Percentiles rank a stretch among this genome's conserved stretches.
Conservation (phyloP, 768 basidiomycete genomes). For the Suillus fuscotomentosus region DNA sequence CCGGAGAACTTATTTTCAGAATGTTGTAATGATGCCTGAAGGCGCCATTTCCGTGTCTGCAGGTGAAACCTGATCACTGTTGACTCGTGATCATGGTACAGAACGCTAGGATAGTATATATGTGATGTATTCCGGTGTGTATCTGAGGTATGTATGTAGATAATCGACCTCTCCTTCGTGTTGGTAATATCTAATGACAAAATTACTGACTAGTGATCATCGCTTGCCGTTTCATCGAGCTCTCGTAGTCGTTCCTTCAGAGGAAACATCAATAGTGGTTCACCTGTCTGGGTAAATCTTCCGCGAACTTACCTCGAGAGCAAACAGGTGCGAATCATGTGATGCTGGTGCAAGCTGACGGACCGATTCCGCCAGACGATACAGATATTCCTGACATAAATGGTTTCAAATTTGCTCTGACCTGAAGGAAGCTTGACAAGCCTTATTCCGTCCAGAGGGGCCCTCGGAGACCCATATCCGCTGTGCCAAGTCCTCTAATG, state of each 20-base stretch:
- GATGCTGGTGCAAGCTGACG: slow-evolving; percentile 73
- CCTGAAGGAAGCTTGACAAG: neutral
- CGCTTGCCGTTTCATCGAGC: neutral
- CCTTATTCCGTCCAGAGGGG: slow-evolving; percentile 91
- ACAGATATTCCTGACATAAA: slow-evolving; percentile 75
- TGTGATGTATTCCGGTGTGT: neutral
- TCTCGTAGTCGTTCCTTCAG: neutral
- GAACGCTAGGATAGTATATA: neutral
- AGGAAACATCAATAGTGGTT: neutral
- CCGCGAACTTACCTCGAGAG: slow-evolving; percentile 59
- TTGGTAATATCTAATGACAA: too few relatives aligned
- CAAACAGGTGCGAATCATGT: slow-evolving; percentile 71
- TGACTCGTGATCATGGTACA: neutral
- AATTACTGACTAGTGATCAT: neutral
- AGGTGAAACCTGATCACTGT: neutral
- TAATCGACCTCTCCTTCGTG: neutral
- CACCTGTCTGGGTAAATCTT: neutral
- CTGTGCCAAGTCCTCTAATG: slow-evolving; percentile 63
- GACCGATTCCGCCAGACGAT: slow-evolving; percentile 69
- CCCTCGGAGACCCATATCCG: slow-evolving; percentile 76
- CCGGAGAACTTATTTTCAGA: neutral
- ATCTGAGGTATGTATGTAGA: neutral
- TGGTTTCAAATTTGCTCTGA: neutral
- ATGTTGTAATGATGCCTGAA: neutral
- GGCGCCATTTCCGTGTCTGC: neutral